These are phyloP conservation scores for Gardenia jasminoides DNA, from an alignment of 257 asterid species.

Conservation along the genomic window DNA sequence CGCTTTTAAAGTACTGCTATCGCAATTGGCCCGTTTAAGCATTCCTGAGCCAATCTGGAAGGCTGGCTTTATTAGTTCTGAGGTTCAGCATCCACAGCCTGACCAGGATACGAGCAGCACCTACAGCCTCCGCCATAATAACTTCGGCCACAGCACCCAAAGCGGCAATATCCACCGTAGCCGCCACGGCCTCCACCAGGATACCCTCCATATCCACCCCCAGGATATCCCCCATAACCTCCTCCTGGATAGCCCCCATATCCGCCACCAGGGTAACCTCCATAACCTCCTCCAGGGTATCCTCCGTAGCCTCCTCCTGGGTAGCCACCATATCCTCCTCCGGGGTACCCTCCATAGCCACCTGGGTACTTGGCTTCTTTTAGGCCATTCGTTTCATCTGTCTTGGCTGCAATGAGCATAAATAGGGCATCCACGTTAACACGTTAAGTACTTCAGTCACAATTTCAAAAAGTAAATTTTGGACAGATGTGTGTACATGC, in stretches of 20 bases:
- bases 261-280: neutral
- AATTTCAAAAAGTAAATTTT: too few relatives aligned
- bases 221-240: neutral
- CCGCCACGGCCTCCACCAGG: too few relatives aligned
- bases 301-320: neutral
- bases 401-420: constrained; percentile 9
- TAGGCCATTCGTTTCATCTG: neutral
- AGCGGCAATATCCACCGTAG: too few relatives aligned
- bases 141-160: too few relatives aligned
- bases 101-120: constrained; percentile 11
- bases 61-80: neutral
- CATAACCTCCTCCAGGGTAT: too few relatives aligned
- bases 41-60: too few relatives aligned
- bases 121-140: too few relatives aligned
- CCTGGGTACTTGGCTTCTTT: constrained; percentile 19
- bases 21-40: too few relatives aligned
- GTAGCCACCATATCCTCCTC: neutral
- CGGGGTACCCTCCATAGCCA: constrained; percentile 28
- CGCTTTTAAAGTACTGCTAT: too few relatives aligned
- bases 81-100: constrained; percentile 9
- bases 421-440: neutral
- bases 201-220: too few relatives aligned
- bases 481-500: too few relatives aligned
- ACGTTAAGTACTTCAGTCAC: neutral
- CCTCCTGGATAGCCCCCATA: neutral